A percentile compares a stretch with the other conserved stretches of the same genome.
These are phyloP conservation scores for Microbotryum silenes-acaulis DNA, from an alignment of 1,284 basidiomycete genomes.

Conservation along the genomic window DNA sequence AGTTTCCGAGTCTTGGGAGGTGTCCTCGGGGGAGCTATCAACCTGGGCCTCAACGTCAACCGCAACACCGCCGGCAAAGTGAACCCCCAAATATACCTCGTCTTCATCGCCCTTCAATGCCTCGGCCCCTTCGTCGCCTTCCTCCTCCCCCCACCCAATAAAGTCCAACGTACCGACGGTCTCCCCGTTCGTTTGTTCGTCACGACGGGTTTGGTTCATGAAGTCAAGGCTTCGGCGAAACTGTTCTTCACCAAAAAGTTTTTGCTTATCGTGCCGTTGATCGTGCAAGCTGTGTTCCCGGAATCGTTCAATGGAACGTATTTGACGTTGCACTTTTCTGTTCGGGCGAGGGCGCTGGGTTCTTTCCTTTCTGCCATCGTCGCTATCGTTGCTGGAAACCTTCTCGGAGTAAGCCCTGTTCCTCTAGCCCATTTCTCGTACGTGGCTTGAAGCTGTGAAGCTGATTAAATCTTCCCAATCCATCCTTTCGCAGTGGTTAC, in stretches of 20 bases:
- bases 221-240: slow-evolving; percentile 34
- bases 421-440: neutral
- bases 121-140: slow-evolving; percentile 21
- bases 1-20: slow-evolving; percentile 32
- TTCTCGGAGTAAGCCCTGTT: slow-evolving; percentile 5
- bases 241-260: slow-evolving; percentile 29
- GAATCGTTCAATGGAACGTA: slow-evolving; percentile 19
- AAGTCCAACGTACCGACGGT: slow-evolving; percentile 24
- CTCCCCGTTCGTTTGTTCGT: slow-evolving; percentile 27
- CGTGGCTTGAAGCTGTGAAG: too few relatives aligned
- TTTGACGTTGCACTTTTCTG: slow-evolving; percentile 19
- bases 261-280: slow-evolving; percentile 33
- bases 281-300: slow-evolving; percentile 23
- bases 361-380: slow-evolving; percentile 19
- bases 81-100: slow-evolving; percentile 38
- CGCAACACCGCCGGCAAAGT: slow-evolving; percentile 37
- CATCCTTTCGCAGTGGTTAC: neutral
- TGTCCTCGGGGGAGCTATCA: slow-evolving; percentile 39
- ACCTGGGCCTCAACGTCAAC: slow-evolving; percentile 40
- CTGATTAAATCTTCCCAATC: neutral
- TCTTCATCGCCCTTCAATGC: slow-evolving; percentile 42
- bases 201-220: slow-evolving; percentile 23
- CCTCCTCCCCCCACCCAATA: slow-evolving; percentile 19
- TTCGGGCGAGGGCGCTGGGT: slow-evolving; percentile 21
- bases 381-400: slow-evolving; percentile 18